A percentile compares a stretch with the other conserved stretches of the same genome.
Conservation (phyloP, 768 basidiomycete genomes). For the Rhizopogon rudus region DNA sequence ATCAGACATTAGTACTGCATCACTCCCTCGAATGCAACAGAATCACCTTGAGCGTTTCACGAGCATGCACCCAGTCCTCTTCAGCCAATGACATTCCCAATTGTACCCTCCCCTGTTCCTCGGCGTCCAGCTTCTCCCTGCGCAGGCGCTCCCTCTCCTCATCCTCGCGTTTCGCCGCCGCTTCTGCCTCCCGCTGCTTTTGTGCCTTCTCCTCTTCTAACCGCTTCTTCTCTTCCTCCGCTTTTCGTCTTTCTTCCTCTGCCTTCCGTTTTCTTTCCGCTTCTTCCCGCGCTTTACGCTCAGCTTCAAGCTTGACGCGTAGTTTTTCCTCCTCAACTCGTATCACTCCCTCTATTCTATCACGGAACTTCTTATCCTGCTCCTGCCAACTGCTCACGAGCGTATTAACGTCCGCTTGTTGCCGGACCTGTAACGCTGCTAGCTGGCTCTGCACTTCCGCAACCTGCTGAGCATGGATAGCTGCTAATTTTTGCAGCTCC, state of each 20-base stretch:
- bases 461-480: constrained; percentile 44
- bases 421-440: constrained; percentile 35
- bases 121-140: constrained; percentile 32
- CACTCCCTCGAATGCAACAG: constrained; percentile 8
- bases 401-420: constrained; percentile 41
- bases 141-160: constrained; percentile 32
- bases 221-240: constrained; percentile 38
- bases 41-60: constrained; percentile 49
- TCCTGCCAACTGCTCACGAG: constrained; percentile 42
- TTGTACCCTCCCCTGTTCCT: constrained; percentile 33
- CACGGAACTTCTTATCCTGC: constrained; percentile 41
- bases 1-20: constrained; percentile 16
- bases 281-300: constrained; percentile 46
- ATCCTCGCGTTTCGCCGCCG: constrained; percentile 22
- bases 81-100: constrained; percentile 50
- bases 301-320: constrained; percentile 47
- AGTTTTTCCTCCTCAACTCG: constrained; percentile 58
- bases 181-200: constrained; percentile 27
- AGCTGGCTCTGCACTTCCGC: constrained; percentile 47
- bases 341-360: constrained; percentile 59
- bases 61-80: constrained; percentile 62
- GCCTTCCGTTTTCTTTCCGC: constrained; percentile 42
- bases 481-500: constrained; percentile 28
- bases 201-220: constrained; percentile 38
- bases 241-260: constrained; percentile 41